These are phyloP conservation scores for Wallacemonas sp. DNA, from an alignment of 208 protist genomes.

Conservation along the genomic window DNA sequence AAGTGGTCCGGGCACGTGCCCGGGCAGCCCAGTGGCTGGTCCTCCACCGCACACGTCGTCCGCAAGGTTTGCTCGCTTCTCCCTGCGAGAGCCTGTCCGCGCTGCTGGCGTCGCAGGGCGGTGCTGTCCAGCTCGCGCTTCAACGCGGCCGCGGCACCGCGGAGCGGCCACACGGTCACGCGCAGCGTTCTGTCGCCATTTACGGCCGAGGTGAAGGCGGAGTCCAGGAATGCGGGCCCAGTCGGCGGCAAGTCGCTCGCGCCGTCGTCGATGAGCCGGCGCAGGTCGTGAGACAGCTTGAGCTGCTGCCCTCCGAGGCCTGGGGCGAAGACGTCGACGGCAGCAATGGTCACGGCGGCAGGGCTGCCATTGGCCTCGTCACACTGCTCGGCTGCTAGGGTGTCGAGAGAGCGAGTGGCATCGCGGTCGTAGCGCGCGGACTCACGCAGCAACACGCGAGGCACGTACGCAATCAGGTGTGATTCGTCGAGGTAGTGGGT, in stretches of 20 bases:
- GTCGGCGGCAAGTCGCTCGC: too few relatives aligned
- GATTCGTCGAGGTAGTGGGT: conserved; percentile 50
- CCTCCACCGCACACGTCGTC: too few relatives aligned
- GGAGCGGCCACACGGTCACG: conserved; percentile 25
- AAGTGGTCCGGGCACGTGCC: conserved; percentile 7
- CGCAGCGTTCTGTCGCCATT: not conserved
- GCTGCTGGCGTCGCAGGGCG: not conserved
- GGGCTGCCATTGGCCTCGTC: not conserved
- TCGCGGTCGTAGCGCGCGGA: not conserved
- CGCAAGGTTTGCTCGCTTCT: too few relatives aligned
- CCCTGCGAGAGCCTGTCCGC: not conserved
- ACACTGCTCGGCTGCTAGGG: too few relatives aligned
- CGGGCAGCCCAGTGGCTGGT: not conserved
- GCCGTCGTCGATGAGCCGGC: conserved; percentile 3
- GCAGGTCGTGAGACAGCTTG: conserved; percentile 42
- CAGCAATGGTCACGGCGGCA: conserved; percentile 7
- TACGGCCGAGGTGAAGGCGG: too few relatives aligned
- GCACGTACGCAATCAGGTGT: conserved; percentile 59
- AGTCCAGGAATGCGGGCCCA: too few relatives aligned
- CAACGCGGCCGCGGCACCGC: not conserved
- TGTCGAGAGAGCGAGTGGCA: too few relatives aligned
- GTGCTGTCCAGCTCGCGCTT: not conserved
- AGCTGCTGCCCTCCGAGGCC: conserved; percentile 13
- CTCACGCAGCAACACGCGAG: conserved; percentile 9
- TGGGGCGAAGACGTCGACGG: conserved; percentile 39